phyloP scores from a whole-genome alignment of 352 stramenopile species.

The Phytophthora citrophthora region DNA sequence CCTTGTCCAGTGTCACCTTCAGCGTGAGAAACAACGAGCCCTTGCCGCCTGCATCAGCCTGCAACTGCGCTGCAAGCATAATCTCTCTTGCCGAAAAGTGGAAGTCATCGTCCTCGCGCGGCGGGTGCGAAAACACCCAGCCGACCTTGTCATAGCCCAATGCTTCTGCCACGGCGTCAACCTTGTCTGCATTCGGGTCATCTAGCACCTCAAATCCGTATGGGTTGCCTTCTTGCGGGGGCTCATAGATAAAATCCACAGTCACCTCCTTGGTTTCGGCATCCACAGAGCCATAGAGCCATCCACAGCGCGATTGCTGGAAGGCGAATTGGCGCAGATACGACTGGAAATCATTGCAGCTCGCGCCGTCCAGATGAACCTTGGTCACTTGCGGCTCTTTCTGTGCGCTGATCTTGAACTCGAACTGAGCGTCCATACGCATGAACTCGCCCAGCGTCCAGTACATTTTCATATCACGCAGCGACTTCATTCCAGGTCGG shows the following conservation, averaged over 20 bases:
- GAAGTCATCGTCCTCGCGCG: constrained; percentile 94
- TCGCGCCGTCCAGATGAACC: constrained; percentile 88
- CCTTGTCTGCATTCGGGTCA: constrained; percentile 87
- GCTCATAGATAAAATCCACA: constrained; percentile 97
- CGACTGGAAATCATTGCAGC: constrained; percentile 92
- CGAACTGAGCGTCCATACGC: constrained; percentile 97
- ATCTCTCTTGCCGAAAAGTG: constrained; percentile 92
- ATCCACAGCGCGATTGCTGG: constrained; percentile 93
- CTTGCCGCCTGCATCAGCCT: constrained; percentile 94
- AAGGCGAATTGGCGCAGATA: constrained; percentile 93
- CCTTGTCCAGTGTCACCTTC: constrained; percentile 94
- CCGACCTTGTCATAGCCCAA: constrained; percentile 94
- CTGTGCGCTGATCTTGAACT: constrained; percentile 97
- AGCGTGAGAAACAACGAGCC: constrained; percentile 97
- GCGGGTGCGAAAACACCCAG: constrained; percentile 98
- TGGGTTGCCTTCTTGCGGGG: constrained; percentile 90
- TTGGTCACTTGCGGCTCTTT: constrained; percentile 86
- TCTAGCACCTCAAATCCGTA: constrained; percentile 94
- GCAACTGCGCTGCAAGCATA: constrained; percentile 94
- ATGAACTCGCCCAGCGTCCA: constrained; percentile 98
- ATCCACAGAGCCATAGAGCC: constrained; percentile 94
- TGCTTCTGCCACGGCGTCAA: constrained; percentile 86
- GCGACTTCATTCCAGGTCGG: constrained; percentile 94
- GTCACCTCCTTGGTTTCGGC: constrained; percentile 86
- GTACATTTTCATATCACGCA: constrained; percentile 99